phyloP scores from a whole-genome alignment of 805 yeast species.

The Wickerhamiella occidentalis region DNA sequence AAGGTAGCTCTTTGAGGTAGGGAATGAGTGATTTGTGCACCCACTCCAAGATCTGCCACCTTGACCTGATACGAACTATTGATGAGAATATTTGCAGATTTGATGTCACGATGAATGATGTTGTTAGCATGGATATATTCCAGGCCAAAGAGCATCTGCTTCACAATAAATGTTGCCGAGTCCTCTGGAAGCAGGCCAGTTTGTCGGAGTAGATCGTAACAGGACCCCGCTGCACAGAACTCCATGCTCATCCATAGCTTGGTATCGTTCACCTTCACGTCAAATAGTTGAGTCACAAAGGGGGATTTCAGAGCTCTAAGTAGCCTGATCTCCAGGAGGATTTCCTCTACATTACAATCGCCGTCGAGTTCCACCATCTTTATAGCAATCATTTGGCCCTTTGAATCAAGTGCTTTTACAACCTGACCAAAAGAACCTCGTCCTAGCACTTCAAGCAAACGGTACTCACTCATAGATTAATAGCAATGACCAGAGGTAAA shows the following conservation, averaged over 20 bases:
- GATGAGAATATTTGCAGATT: constrained; percentile 75
- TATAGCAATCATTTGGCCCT: constrained; percentile 55
- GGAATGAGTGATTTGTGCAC: constrained; percentile 61
- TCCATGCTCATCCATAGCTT: constrained; percentile 89
- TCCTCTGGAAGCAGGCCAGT: constrained; percentile 46
- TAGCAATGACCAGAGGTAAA: constrained; percentile 3
- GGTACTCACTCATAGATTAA: constrained; percentile 1
- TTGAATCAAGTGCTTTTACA: constrained; percentile 25
- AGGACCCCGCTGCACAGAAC: constrained; percentile 89
- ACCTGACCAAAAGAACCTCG: constrained; percentile 23
- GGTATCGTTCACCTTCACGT: constrained; percentile 51
- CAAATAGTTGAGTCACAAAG: constrained; percentile 53
- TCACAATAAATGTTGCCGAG: constrained; percentile 47
- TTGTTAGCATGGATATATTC: constrained; percentile 61
- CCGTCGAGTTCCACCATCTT: constrained; percentile 75
- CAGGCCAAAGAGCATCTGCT: constrained; percentile 58
- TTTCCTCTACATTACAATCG: constrained; percentile 53
- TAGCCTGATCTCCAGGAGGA: constrained; percentile 69
- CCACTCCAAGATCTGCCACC: constrained; percentile 87
- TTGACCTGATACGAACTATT: constrained; percentile 61
- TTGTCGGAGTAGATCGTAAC: constrained; percentile 51
- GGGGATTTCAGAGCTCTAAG: constrained; percentile 54
- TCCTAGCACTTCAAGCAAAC: constrained; percentile 16
- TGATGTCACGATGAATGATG: constrained; percentile 81
- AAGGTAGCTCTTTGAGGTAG: constrained; percentile 50